Evolutionary conservation across 306 rosid species (phyloP).

Genomic region (Amphicarpaea edgeworthii): DNA sequence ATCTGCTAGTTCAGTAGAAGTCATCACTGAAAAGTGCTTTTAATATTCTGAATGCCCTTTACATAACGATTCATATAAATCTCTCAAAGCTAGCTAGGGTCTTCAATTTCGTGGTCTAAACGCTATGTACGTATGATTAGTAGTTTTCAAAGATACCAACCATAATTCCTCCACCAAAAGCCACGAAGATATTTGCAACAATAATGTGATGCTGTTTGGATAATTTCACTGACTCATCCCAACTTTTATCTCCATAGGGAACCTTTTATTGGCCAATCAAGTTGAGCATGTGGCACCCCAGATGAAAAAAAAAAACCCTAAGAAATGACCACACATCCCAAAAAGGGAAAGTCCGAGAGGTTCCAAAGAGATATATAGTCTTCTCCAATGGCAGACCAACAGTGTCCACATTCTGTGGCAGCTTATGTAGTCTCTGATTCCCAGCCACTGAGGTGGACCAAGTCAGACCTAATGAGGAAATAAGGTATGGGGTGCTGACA

Average conservation of each 20-base stretch:
- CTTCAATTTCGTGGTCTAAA: slow-evolving; percentile 28
- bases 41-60: slow-evolving; percentile 2
- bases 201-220: slow-evolving; percentile 52
- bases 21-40: slow-evolving; percentile 41
- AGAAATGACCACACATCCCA: slow-evolving; percentile 49
- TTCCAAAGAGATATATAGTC: slow-evolving; percentile 24
- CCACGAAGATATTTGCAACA: slow-evolving; percentile 48
- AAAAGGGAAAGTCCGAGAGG: slow-evolving; percentile 51
- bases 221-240: slow-evolving; percentile 13
- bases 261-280: slow-evolving; percentile 52
- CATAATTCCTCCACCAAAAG: slow-evolving; percentile 42
- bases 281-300: slow-evolving; percentile 44
- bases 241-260: slow-evolving; percentile 33
- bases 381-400: slow-evolving; percentile 39
- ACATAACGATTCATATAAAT: background rate
- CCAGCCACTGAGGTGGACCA: slow-evolving; percentile 31
- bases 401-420: slow-evolving; percentile 43
- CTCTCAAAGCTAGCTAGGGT: background rate
- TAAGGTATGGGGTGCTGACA: slow-evolving; percentile 61
- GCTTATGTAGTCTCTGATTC: slow-evolving; percentile 36
- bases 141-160: slow-evolving; percentile 42
- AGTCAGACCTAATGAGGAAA: slow-evolving; percentile 44
- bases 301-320: background rate
- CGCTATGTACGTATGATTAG: slow-evolving; percentile 29
- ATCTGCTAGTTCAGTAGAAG: slow-evolving; percentile 14